A percentile compares a stretch with the other conserved stretches of the same genome.
These are phyloP conservation scores for Firmiana major DNA, from an alignment of 345 rosid genomes.

Conservation along the genomic window DNA sequence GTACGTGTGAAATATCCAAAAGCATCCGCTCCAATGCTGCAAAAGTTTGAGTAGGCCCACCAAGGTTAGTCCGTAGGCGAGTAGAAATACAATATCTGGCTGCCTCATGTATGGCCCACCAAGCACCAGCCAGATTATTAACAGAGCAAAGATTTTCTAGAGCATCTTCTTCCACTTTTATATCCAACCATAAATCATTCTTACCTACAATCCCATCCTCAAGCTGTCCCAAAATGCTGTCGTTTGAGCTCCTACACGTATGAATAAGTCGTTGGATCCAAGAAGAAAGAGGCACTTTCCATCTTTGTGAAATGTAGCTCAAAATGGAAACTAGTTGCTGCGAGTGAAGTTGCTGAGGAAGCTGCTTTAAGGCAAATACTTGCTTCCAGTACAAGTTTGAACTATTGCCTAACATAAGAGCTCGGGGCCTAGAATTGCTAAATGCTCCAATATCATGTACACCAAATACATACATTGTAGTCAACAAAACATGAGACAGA, in stretches of 20 bases:
- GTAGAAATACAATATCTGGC: conserved; percentile 80
- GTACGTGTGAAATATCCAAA: conserved; percentile 73
- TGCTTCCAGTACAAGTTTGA: conserved; percentile 80
- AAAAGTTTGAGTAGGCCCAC: conserved; percentile 96
- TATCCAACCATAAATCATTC: conserved; percentile 44
- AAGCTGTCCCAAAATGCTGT: conserved; percentile 36
- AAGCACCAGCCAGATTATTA: conserved; percentile 78
- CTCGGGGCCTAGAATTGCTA: conserved; percentile 39
- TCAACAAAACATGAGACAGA: conserved; percentile 64
- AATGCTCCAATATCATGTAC: conserved; percentile 39
- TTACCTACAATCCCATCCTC: conserved; percentile 49
- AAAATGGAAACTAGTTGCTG: conserved; percentile 88
- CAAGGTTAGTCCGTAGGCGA: conserved; percentile 91
- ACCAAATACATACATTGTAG: conserved; percentile 54
- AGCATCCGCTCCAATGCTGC: conserved; percentile 94
- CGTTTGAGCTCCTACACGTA: conserved; percentile 48
- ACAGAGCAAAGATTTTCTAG: conserved; percentile 67
- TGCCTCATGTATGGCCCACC: conserved; percentile 98
- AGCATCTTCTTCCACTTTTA: conserved; percentile 56
- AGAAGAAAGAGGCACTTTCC: conserved; percentile 81
- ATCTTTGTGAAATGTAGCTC: conserved; percentile 88
- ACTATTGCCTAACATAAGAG: conserved; percentile 35
- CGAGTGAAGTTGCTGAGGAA: conserved; percentile 65
- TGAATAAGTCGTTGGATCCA: conserved; percentile 78
- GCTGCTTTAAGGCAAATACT: conserved; percentile 74